Evolutionary conservation across 495 filamentous ascomycete species (phyloP), one percentile per base, ranked within the genome.

Genomic region (Trichoderma reesei): DNA sequence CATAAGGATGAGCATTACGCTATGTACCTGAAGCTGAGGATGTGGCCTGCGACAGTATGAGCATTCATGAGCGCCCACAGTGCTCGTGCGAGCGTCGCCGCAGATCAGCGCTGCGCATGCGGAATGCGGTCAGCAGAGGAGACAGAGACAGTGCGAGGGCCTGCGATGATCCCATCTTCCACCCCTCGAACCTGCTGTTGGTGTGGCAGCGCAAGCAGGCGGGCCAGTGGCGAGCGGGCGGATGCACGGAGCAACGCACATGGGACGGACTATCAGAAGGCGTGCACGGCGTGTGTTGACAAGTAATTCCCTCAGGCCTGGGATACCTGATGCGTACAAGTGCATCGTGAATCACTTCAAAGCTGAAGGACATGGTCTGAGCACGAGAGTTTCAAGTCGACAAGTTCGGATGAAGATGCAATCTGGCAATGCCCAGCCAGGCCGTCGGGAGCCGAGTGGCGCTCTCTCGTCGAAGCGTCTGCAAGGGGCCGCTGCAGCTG

Each of bases 181-280:
- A 3, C 11, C 26, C 18, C 7, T 34, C 26, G 26, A n/a, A 18
- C 9, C n/a, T 56, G 18, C 9, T 34, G 51, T 31, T 56, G 51
- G 51, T 56, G 51, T 56, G 51, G 51, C 9, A 56, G 51, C 26
- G 51, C 26, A 56, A 56, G 26, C 51, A 56, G 51, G 51, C 51
- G 51, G 51, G 51, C 51, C 51, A 56, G 51, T 56, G 51, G 51
- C 51, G 26, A 56, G 9, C 34, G 11, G 51, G 51, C 51, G 51
- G 51, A 56, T 56, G 51, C 51, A 34, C 51, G 51, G 51, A 46
- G 26, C 48, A 56, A n/a, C 46, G 11, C 51, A 11, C 20, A 9
- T 10, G 51, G 33, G 20, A 34, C 11, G 13, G 51, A 20, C 51
- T 34, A 34, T 56, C 51, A 56, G 20, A 33, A 16, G 20, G 3